Conservation (phyloP, 441 rosid species). For the Pelargonium fulgidum region DNA sequence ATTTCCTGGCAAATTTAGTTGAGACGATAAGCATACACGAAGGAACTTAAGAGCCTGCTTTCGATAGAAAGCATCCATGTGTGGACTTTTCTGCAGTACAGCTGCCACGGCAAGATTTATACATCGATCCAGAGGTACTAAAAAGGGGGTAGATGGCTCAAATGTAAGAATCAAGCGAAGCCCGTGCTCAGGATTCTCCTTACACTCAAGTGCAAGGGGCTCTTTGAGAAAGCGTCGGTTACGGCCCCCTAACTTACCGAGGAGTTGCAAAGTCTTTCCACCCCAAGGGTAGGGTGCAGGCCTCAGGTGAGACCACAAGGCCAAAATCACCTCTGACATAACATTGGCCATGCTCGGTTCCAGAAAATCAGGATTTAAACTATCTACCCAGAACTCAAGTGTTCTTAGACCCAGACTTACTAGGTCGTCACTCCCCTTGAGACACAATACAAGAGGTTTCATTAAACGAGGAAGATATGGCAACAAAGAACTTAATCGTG, state of each 20-base stretch:
- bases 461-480: slow-evolving; percentile 89
- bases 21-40: slow-evolving; percentile 84
- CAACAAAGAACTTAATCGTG: slow-evolving; percentile 91
- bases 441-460: slow-evolving; percentile 91
- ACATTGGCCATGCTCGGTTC: slow-evolving; percentile 98
- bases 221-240: slow-evolving; percentile 91
- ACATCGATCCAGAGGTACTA: slow-evolving; percentile 90
- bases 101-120: slow-evolving; percentile 94
- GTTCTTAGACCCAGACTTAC: slow-evolving; percentile 87
- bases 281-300: slow-evolving; percentile 96
- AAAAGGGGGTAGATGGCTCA: slow-evolving; percentile 92
- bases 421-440: slow-evolving; percentile 85
- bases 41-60: slow-evolving; percentile 89
- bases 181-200: slow-evolving; percentile 98
- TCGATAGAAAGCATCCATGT: slow-evolving; percentile 64
- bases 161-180: slow-evolving; percentile 93
- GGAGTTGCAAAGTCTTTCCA: slow-evolving; percentile 81
- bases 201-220: slow-evolving; percentile 95
- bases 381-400: slow-evolving; percentile 98
- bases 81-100: slow-evolving; percentile 51
- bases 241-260: slow-evolving; percentile 98
- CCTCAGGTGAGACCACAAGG: slow-evolving; percentile 92
- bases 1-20: slow-evolving; percentile 90
- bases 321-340: slow-evolving; percentile 93
- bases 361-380: slow-evolving; percentile 94